phyloP scores from a whole-genome alignment of 1,284 basidiomycete genomes.

The Meripilus lineatus region DNA sequence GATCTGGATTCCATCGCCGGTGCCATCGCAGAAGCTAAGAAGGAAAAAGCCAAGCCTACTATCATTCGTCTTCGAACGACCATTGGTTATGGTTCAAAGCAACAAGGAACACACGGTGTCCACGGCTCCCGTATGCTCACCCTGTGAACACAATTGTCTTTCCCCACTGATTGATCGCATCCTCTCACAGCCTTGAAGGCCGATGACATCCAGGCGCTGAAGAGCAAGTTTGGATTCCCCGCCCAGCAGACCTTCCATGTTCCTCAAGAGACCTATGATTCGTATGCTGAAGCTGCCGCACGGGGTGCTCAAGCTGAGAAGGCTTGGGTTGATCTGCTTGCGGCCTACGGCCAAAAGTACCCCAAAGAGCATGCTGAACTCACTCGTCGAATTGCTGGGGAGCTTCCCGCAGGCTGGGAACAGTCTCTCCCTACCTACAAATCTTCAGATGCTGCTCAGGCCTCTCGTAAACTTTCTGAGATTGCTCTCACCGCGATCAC shows the following conservation, averaged over 20 bases:
- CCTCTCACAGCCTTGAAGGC: constrained; percentile 82
- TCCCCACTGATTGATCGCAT: background rate
- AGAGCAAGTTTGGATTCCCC: constrained; percentile 84
- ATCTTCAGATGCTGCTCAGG: constrained; percentile 77
- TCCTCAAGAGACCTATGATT: constrained; percentile 68
- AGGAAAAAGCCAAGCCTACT: constrained; percentile 80
- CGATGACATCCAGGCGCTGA: constrained; percentile 84
- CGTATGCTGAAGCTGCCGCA: constrained; percentile 64
- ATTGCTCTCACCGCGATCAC: constrained; percentile 79
- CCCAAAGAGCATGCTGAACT: constrained; percentile 85
- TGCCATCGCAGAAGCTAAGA: constrained; percentile 75
- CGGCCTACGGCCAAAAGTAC: constrained; percentile 73
- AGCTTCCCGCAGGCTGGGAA: constrained; percentile 87
- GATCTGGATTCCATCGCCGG: constrained; percentile 79
- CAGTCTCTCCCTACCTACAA: constrained; percentile 81
- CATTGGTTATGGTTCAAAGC: constrained; percentile 91
- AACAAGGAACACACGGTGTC: constrained; percentile 89
- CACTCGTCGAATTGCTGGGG: constrained; percentile 77
- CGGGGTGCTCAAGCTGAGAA: constrained; percentile 73
- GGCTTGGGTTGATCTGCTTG: constrained; percentile 74
- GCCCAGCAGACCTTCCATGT: constrained; percentile 78
- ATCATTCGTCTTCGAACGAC: constrained; percentile 86
- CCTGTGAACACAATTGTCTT: background rate
- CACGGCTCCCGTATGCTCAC: constrained; percentile 77
- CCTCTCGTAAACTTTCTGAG: constrained; percentile 92